A percentile compares a stretch with the other conserved stretches of the same genome.
These are phyloP conservation scores for Alternaria arbusti DNA, from an alignment of 2,329 filamentous ascomycete genomes.

Conservation along the genomic window DNA sequence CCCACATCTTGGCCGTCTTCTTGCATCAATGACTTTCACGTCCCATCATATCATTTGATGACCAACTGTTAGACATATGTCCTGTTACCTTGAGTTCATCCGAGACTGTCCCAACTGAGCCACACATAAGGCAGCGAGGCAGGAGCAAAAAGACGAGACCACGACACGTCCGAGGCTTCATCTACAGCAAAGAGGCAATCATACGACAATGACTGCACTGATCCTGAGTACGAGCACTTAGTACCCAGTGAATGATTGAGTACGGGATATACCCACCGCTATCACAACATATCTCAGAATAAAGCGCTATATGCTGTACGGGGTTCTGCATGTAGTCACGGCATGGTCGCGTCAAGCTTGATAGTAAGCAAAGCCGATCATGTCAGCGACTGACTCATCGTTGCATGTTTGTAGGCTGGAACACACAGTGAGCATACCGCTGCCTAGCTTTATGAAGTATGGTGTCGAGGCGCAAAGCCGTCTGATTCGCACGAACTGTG, in stretches of 20 bases:
- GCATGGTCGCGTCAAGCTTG: neutral
- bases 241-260: neutral
- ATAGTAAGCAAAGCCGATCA: neutral
- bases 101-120: neutral
- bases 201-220: neutral
- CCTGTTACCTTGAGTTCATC: neutral
- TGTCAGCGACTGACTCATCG: neutral
- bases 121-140: neutral
- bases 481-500: neutral
- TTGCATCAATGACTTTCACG: neutral
- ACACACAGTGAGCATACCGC: neutral
- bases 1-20: neutral
- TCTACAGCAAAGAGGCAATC: neutral
- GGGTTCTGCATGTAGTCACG: neutral
- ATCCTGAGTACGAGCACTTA: neutral
- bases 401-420: neutral
- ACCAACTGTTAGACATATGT: neutral
- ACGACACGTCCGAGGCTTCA: neutral
- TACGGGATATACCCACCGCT: neutral
- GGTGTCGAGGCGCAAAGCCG: neutral
- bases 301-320: neutral
- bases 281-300: neutral
- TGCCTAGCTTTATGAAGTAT: neutral
- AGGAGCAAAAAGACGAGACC: neutral
- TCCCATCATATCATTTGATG: neutral